These are phyloP conservation scores for Monosporozyma aerobia DNA, from an alignment of 805 yeast genomes.

Conservation along the genomic window DNA sequence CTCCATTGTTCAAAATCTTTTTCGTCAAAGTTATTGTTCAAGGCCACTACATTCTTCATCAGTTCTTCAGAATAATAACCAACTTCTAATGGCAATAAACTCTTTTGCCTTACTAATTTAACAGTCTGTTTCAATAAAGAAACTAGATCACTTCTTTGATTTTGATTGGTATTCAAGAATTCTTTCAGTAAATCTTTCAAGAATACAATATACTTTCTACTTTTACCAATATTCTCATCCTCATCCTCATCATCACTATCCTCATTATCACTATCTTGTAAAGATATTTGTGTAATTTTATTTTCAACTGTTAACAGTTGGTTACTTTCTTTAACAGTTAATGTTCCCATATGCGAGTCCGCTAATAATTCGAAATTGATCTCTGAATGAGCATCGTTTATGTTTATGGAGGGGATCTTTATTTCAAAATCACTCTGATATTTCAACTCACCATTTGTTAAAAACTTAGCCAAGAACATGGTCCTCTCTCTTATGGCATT, in stretches of 20 bases:
- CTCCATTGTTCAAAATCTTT: constrained; percentile 53
- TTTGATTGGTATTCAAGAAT: constrained; percentile 37
- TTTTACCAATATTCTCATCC: constrained; percentile 32
- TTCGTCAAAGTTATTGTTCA: constrained; percentile 50
- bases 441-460: constrained; percentile 18
- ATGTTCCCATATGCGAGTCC: background rate
- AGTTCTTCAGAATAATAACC: constrained; percentile 48
- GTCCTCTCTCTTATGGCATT: constrained; percentile 24
- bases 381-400: background rate
- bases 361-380: constrained; percentile 7
- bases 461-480: constrained; percentile 27
- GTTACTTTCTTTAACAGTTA: background rate
- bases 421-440: constrained; percentile 25
- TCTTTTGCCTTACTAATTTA: constrained; percentile 56
- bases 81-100: constrained; percentile 51
- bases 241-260: constrained; percentile 22
- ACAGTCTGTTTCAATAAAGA: constrained; percentile 35
- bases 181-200: constrained; percentile 61
- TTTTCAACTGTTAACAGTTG: background rate
- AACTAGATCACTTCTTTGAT: constrained; percentile 35
- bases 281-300: background rate
- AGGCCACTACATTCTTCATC: constrained; percentile 39
- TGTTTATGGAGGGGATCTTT: constrained; percentile 11
- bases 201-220: constrained; percentile 44
- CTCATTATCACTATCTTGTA: constrained; percentile 25